phyloP scores from a whole-genome alignment of 208 protist species.

The Phytomonas sp. region DNA sequence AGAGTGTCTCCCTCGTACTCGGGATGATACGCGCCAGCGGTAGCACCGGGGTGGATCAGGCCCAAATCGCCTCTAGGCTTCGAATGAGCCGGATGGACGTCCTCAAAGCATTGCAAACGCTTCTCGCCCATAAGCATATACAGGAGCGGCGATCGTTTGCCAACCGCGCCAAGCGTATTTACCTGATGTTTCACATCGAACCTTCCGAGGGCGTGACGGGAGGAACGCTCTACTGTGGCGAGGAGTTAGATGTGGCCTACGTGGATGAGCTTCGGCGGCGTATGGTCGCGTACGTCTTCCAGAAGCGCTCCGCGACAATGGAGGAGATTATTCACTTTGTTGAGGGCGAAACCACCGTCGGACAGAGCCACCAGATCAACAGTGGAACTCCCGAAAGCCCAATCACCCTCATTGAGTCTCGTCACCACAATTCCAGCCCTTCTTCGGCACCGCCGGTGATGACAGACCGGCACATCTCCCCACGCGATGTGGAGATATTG shows the following conservation, averaged over 20 bases:
- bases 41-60: conserved; percentile 63
- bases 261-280: conserved; percentile 67
- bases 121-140: conserved; percentile 53
- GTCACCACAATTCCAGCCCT: conserved; percentile 1
- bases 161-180: conserved; percentile 77
- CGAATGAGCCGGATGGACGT: conserved; percentile 64
- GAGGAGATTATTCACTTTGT: not conserved
- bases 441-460: not conserved
- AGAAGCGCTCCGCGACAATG: conserved; percentile 1
- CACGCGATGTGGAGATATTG: conserved; percentile 44
- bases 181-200: conserved; percentile 71
- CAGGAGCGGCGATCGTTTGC: conserved; percentile 73
- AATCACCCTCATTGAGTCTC: conserved; percentile 3
- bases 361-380: not conserved
- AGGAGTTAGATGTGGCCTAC: conserved; percentile 70
- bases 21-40: conserved; percentile 58
- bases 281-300: conserved; percentile 45
- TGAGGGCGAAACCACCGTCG: not conserved
- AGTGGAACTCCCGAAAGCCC: not conserved
- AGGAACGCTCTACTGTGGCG: conserved; percentile 77
- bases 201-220: conserved; percentile 71
- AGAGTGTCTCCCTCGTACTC: conserved; percentile 48
- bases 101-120: conserved; percentile 42
- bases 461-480: conserved; percentile 22
- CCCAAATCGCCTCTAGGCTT: conserved; percentile 38